These are phyloP conservation scores for Candida piceae DNA, from an alignment of 805 yeast species.

Conservation along the genomic window DNA sequence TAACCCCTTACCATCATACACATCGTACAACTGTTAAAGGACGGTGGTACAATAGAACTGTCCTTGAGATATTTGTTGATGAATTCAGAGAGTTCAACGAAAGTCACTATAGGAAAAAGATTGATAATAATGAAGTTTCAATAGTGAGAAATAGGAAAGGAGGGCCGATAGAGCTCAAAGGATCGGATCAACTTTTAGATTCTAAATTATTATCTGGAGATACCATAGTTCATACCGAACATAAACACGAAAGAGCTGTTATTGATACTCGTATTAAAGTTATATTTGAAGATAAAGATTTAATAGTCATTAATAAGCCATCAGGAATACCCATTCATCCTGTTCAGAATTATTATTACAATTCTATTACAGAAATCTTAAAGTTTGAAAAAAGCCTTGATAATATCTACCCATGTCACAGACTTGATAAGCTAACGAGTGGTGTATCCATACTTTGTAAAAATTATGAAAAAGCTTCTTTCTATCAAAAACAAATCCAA, in stretches of 20 bases:
- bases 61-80: slow-evolving; percentile 33
- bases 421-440: slow-evolving; percentile 50
- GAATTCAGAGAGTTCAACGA: slow-evolving; percentile 34
- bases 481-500: slow-evolving; percentile 31
- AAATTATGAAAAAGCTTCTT: slow-evolving; percentile 29
- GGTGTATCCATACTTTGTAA: slow-evolving; percentile 46
- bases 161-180: slow-evolving; percentile 27
- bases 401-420: slow-evolving; percentile 37
- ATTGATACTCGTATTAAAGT: slow-evolving; percentile 10
- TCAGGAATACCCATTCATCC: slow-evolving; percentile 54
- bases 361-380: slow-evolving; percentile 42
- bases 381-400: slow-evolving; percentile 25
- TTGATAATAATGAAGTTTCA: slow-evolving; percentile 15
- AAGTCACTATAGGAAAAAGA: slow-evolving; percentile 19
- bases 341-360: slow-evolving; percentile 39
- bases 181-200: slow-evolving; percentile 18
- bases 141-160: slow-evolving; percentile 16
- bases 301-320: slow-evolving; percentile 47
- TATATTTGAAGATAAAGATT: slow-evolving; percentile 18
- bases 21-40: slow-evolving; percentile 38
- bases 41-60: slow-evolving; percentile 37
- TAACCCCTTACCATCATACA: slow-evolving; percentile 36
- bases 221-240: slow-evolving; percentile 21
- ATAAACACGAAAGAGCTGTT: slow-evolving; percentile 29
- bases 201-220: slow-evolving; percentile 23